Evolutionary conservation across 2,329 filamentous ascomycete genomes (phyloP).

Genomic region (Aspergillus fumigatus): DNA sequence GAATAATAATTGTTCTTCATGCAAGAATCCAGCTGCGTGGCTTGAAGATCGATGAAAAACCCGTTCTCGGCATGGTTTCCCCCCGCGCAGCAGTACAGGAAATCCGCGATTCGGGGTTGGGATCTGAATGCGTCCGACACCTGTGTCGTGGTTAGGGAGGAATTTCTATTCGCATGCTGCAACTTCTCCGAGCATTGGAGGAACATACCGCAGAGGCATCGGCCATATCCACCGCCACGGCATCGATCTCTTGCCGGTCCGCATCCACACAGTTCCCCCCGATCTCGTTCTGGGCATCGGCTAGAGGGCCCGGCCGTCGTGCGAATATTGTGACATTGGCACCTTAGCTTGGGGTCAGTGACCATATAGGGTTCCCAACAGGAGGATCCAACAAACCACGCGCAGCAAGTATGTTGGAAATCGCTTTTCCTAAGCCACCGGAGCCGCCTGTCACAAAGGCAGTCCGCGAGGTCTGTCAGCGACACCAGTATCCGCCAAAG

Average conservation of each 20-base stretch:
- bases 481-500: background rate
- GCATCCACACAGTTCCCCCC: background rate
- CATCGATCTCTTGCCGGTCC: background rate
- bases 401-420: background rate
- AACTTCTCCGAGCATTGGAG: background rate
- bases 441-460: background rate
- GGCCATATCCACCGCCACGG: background rate
- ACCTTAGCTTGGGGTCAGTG: background rate
- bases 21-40: background rate
- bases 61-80: background rate
- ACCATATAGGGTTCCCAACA: no score
- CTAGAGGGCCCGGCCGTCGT: background rate
- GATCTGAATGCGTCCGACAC: background rate
- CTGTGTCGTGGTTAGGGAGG: background rate
- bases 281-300: background rate
- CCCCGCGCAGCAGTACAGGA: background rate
- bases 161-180: no score
- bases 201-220: background rate
- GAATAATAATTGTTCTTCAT: conserved; percentile 6
- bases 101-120: background rate
- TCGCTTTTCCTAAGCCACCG: background rate
- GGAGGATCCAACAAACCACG: background rate
- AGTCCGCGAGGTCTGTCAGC: background rate
- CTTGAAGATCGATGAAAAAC: background rate
- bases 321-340: background rate